Conservation (phyloP, 2,329 filamentous ascomycete species). For the Ramularia collo-cygni region DNA sequence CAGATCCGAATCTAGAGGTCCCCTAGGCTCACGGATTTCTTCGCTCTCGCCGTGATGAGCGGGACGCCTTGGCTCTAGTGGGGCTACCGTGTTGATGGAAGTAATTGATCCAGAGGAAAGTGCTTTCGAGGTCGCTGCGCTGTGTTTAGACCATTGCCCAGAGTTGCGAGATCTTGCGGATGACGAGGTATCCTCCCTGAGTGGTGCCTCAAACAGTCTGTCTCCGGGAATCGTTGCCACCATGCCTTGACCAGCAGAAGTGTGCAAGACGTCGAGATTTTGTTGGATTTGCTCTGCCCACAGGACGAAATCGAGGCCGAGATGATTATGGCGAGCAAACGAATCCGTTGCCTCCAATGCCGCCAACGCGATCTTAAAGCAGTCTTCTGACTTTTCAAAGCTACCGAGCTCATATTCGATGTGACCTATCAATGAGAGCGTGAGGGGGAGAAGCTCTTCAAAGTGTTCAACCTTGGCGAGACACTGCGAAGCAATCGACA, state of each 20-base stretch:
- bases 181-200: background rate
- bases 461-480: constrained; percentile 20
- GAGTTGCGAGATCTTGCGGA: background rate
- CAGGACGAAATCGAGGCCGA: constrained; percentile 21
- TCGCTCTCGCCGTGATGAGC: no score
- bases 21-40: no score
- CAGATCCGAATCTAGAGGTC: no score
- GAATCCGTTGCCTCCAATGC: constrained; percentile 8
- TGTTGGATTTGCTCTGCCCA: constrained; percentile 9
- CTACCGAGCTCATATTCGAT: constrained; percentile 22
- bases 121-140: no score
- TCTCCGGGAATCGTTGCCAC: constrained; percentile 20
- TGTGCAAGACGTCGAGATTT: constrained; percentile 9
- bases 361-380: constrained; percentile 18
- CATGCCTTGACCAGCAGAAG: constrained; percentile 1
- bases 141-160: no score
- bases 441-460: constrained; percentile 15
- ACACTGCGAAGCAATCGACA: constrained; percentile 16
- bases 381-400: constrained; percentile 15
- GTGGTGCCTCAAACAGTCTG: constrained; percentile 22
- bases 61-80: no score
- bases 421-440: constrained; percentile 26
- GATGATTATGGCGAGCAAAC: constrained; percentile 8
- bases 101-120: no score
- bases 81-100: no score